These are phyloP conservation scores for Aspergillus spinulosporus DNA, from an alignment of 2,329 filamentous ascomycete genomes.

Conservation along the genomic window DNA sequence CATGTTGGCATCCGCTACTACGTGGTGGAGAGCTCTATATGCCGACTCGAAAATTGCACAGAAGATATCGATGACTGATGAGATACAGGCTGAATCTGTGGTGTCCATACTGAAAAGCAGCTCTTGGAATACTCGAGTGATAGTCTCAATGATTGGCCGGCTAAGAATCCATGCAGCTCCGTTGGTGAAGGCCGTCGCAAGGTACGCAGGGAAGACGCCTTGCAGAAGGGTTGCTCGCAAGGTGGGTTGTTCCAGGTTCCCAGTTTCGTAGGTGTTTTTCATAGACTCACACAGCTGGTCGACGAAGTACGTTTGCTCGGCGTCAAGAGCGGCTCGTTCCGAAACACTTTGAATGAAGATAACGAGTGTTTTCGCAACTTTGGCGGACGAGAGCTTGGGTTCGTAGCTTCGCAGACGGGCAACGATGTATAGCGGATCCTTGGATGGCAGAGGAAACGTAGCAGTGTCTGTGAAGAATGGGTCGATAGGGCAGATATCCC, in stretches of 20 bases:
- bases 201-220: conserved; percentile 58
- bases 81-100: conserved; percentile 40
- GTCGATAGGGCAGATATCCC: conserved; percentile 56
- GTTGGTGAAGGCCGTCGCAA: conserved; percentile 50
- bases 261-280: conserved; percentile 45
- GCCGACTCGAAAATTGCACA: conserved; percentile 41
- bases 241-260: conserved; percentile 42
- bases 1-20: conserved; percentile 36
- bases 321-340: conserved; percentile 59
- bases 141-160: conserved; percentile 53
- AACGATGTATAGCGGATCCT: conserved; percentile 63
- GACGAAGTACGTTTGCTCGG: conserved; percentile 58
- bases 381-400: conserved; percentile 51
- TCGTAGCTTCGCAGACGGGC: conserved; percentile 61
- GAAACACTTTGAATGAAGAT: conserved; percentile 61
- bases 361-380: conserved; percentile 55
- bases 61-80: conserved; percentile 39
- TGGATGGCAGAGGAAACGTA: conserved; percentile 60
- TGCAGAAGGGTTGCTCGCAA: conserved; percentile 55
- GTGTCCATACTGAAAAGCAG: conserved; percentile 50
- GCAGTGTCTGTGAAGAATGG: conserved; percentile 62
- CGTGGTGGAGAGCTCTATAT: conserved; percentile 35
- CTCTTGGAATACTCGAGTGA: conserved; percentile 44
- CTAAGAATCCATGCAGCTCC: conserved; percentile 55
- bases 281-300: conserved; percentile 56